Evolutionary conservation across 2,329 filamentous ascomycete genomes (phyloP), one percentile per base, ranked within the genome.

Genomic region (Clarireedia sp.): DNA sequence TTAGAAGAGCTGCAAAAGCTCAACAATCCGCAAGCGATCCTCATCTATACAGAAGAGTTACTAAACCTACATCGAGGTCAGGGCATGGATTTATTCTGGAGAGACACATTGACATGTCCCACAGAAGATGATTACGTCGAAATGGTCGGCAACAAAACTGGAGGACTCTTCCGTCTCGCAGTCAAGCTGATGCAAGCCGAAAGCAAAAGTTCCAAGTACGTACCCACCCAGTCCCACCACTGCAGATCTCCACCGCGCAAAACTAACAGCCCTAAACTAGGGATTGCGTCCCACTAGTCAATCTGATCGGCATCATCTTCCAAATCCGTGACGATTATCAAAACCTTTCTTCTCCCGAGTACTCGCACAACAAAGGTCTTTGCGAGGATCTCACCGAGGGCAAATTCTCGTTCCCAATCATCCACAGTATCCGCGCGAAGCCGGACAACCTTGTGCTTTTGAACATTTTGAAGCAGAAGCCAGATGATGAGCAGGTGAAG

Each of bases 311-410:
- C 33, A 81, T 94, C 55, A 83, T 94, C 69, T 95, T 90, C 77
- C 90, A 95, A 72, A 94, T 95, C 72, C 82, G 88, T 64, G 89
- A 92, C 74, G 94, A 99, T 78, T 96, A 96, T 74, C 83, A 90
- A 71, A 97, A 97, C 70, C 82, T 99, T 44, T 81, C 79, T 29
- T 81, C 78, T 17, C 75, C 74, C n/a, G 78, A 84, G 66, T 96
- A 96, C 75, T 85, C 84, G 38, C 77, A 86, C 61, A 92, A 95
- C 71, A 97, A 97, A 75, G 94, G 92, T 49, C 81, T 96, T 63
- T 95, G 89, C 71, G 92, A 97, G 74, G 94, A 97, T 72, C 74
- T 97, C 64, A 96, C 90, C 1, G 94, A 97, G 74, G 92, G 92
- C 60, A 97, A 97, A 77, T 96, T 96, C 75, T 92, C 87, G 24